Conservation (phyloP, 805 yeast species). For the Maudiozyma serrabonitensis region DNA sequence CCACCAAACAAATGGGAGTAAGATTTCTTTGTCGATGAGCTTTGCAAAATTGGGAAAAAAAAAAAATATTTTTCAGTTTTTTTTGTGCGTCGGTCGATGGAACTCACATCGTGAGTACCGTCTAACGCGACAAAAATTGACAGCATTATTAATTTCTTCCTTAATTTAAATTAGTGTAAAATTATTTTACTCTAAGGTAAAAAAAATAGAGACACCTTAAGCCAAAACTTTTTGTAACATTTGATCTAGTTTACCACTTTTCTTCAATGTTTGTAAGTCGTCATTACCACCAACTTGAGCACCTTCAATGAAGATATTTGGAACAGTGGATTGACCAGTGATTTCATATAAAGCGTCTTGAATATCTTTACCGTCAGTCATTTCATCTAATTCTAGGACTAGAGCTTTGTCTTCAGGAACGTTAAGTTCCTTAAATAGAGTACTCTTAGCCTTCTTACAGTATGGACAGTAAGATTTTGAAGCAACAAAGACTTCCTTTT, state of each 20-base stretch:
- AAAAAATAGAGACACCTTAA: too few relatives aligned
- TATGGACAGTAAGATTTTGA: conserved; percentile 71
- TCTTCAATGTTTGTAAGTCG: conserved; percentile 65
- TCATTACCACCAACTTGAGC: conserved; percentile 94
- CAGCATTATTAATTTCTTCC: too few relatives aligned
- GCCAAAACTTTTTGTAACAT: conserved; percentile 14
- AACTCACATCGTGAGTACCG: not conserved
- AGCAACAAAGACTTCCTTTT: conserved; percentile 67
- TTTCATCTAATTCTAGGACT: conserved; percentile 37
- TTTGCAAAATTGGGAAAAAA: not conserved
- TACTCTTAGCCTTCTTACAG: conserved; percentile 39
- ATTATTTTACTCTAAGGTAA: not conserved
- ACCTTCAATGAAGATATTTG: conserved; percentile 82
- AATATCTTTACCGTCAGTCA: conserved; percentile 67
- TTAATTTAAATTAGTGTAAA: too few relatives aligned
- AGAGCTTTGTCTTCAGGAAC: conserved; percentile 35
- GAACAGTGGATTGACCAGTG: conserved; percentile 90
- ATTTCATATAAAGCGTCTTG: conserved; percentile 69
- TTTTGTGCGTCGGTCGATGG: conserved; percentile 1
- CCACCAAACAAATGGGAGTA: not conserved
- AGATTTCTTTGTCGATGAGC: not conserved
- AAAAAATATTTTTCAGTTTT: not conserved
- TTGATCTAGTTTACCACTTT: conserved; percentile 47
- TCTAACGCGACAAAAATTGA: not conserved
- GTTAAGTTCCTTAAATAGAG: conserved; percentile 32